These are phyloP conservation scores for Dipteronia sinensis DNA, from an alignment of 345 rosid species.

Conservation along the genomic window DNA sequence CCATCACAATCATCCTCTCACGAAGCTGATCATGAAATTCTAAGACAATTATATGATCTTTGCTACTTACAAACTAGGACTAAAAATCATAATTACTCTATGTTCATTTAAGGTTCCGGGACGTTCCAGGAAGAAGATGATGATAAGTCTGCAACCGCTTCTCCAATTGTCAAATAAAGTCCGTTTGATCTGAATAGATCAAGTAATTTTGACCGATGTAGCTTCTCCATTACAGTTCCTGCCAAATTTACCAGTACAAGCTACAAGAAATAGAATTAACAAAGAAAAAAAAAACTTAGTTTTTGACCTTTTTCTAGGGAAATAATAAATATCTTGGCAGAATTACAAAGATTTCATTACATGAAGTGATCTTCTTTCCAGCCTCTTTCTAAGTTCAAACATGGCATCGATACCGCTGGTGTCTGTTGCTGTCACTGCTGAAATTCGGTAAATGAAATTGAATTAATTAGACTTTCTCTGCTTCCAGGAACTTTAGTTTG, in stretches of 20 bases:
- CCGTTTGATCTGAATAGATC: conserved; percentile 6
- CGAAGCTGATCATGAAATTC: no score
- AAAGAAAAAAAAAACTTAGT: neutral
- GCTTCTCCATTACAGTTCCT: conserved; percentile 30
- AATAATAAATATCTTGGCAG: neutral
- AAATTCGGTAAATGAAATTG: neutral
- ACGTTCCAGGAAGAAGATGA: conserved; percentile 15
- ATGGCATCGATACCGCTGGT: conserved; percentile 23
- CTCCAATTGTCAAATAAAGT: conserved; percentile 25
- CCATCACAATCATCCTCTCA: neutral
- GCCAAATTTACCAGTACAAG: conserved; percentile 24
- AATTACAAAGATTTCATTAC: neutral
- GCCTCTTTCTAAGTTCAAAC: conserved; percentile 8
- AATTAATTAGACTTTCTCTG: neutral
- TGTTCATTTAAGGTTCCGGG: no score
- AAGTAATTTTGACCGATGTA: conserved; percentile 6
- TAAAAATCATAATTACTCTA: neutral
- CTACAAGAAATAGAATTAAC: conserved; percentile 8
- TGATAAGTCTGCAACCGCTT: conserved; percentile 21
- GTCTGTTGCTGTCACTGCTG: conserved; percentile 27
- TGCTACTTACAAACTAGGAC: neutral
- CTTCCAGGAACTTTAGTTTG: no score
- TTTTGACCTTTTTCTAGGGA: neutral
- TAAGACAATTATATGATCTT: neutral
- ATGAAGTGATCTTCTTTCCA: conserved; percentile 18